Evolutionary conservation across 1,284 basidiomycete genomes (phyloP), one percentile per base, ranked within the genome.

Genomic region (Anthracocystis walkeri): DNA sequence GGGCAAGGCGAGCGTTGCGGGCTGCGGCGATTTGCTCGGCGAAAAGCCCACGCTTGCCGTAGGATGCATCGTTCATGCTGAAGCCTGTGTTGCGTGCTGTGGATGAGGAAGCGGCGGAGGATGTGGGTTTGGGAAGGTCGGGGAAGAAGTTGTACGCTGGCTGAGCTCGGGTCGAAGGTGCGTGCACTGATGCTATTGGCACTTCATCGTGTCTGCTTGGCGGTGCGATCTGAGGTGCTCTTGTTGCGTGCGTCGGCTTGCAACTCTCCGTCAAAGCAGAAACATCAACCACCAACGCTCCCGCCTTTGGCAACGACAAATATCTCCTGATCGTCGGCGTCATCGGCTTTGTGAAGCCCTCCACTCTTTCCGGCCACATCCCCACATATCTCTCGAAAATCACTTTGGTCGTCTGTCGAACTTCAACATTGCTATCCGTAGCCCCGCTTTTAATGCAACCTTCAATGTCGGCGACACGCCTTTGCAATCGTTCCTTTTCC

Each of bases 391-490:
- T 54, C 29, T 78, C 86, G 85, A 87, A 88, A 18, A 88, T 70
- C 33, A 81, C 78, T 69, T 86, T 87, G 8, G 84, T 85, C 11
- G 81, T 84, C 74, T 85, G 83, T 49, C 88, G 76, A 1, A 88
- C 88, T 51, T 88, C 87, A 0, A 85, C 80, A 74, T 87, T 87
- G 45, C 86, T 85, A 62, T 88, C 87, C 0, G 84, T 86, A 4
- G 86, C 87, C 67, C 86, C 86, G 57, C 82, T 83, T 62, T 80
- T 85, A 29, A 88, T 77, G 21, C 85, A 81, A 4, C 75, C 76
- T 66, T 88, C 88, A 25, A 88, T 65, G 18, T 85, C 82, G 66
- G 35, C 54, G 0, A 87, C n/a, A 59, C 67, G 46, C 83, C 63
- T 46, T 72, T 70, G 33, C 60, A 79, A 53, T 77, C 79, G n/a